A percentile compares a stretch with the other conserved stretches of the same genome.
These are phyloP conservation scores for Diaporthe eres DNA, from an alignment of 2,329 filamentous ascomycete genomes.

Conservation along the genomic window DNA sequence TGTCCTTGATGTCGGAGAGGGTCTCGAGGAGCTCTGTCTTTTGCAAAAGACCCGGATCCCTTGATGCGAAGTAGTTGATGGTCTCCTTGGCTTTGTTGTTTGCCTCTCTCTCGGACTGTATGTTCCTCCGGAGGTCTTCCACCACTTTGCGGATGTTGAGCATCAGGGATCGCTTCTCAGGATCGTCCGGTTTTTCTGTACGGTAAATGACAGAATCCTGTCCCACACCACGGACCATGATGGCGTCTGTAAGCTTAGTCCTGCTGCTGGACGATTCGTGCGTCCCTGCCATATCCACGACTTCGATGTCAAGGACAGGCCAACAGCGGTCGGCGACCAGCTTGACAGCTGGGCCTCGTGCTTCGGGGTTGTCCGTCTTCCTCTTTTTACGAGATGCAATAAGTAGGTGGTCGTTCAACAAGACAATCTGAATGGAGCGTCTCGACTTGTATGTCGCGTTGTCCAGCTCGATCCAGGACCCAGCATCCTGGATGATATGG, in stretches of 20 bases:
- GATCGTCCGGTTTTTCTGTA: slow-evolving; percentile 83
- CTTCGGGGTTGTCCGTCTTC: slow-evolving; percentile 76
- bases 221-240: slow-evolving; percentile 89
- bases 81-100: slow-evolving; percentile 87
- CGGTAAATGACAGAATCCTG: slow-evolving; percentile 95
- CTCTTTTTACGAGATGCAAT: slow-evolving; percentile 95
- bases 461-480: slow-evolving; percentile 95
- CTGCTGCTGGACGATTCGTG: slow-evolving; percentile 69
- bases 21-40: slow-evolving; percentile 86
- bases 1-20: slow-evolving; percentile 83
- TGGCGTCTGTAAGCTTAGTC: slow-evolving; percentile 83
- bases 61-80: slow-evolving; percentile 86
- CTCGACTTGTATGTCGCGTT: slow-evolving; percentile 97
- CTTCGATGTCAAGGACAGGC: slow-evolving; percentile 91
- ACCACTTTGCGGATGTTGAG: slow-evolving; percentile 93
- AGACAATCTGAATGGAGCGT: slow-evolving; percentile 88
- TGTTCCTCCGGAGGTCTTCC: slow-evolving; percentile 88
- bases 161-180: slow-evolving; percentile 84
- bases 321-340: slow-evolving; percentile 95
- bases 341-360: slow-evolving; percentile 74
- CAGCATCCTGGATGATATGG: slow-evolving; percentile 93
- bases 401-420: slow-evolving; percentile 94
- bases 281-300: slow-evolving; percentile 85
- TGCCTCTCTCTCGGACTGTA: slow-evolving; percentile 89
- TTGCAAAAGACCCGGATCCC: slow-evolving; percentile 82